Conservation (phyloP, 2,329 filamentous ascomycete species). For the Cytospora piceicola region DNA sequence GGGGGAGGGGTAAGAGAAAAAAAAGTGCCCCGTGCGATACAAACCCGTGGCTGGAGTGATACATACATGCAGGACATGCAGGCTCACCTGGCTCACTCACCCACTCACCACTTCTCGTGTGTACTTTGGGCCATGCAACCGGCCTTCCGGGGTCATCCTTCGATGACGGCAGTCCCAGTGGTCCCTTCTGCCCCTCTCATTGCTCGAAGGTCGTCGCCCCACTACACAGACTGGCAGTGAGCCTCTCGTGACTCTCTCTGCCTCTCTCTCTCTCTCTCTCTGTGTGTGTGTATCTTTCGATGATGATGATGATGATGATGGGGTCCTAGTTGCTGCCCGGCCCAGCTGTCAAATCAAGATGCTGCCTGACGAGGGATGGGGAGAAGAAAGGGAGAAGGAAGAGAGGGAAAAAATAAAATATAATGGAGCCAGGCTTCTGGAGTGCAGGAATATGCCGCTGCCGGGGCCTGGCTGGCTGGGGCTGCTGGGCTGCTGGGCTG, state of each 20-base stretch:
- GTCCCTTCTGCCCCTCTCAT: conserved; percentile 13
- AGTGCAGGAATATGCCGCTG: background rate
- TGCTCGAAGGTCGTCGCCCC: conserved; percentile 18
- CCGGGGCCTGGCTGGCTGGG: background rate
- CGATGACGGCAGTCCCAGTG: conserved; percentile 5
- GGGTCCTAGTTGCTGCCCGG: background rate
- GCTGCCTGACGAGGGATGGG: background rate
- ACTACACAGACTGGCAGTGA: background rate
- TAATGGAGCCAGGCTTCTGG: background rate
- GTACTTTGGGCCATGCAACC: background rate
- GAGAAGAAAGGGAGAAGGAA: too few relatives aligned
- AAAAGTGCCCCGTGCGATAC: conserved; percentile 16
- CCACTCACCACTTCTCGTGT: too few relatives aligned
- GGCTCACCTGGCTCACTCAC: background rate
- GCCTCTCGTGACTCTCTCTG: background rate
- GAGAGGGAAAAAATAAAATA: too few relatives aligned
- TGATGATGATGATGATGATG: background rate
- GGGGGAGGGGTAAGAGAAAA: background rate
- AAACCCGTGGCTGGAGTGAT: conserved; percentile 14
- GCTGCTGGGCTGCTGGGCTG: background rate
- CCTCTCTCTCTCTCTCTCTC: background rate
- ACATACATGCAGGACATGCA: conserved; percentile 1
- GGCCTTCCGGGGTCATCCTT: conserved; percentile 21
- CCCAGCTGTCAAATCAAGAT: conserved; percentile 1
- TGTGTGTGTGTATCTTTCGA: too few relatives aligned